Base-by-base conservation (phyloP, 768 basidiomycete genomes). In the Pholiota molesta region DNA sequence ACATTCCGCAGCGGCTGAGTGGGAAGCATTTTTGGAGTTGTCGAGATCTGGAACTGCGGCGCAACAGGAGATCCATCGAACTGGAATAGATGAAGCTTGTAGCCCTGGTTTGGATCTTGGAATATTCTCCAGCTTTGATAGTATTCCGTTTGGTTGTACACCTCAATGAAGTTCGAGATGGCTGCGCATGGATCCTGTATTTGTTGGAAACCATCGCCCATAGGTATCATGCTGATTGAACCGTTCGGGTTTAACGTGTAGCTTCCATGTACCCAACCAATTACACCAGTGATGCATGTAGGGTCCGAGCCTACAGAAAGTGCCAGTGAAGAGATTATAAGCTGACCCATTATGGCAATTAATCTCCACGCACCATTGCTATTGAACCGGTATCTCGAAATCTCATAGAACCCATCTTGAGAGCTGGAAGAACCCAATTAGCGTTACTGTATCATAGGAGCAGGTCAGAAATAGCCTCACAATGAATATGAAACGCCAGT, bases 141-240 rank as follows among this genome's bases (percentile, higher is more conserved):
- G 54, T 86, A 72, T 70, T 94, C 92, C 13, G 87, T 90, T 64
- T 83, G 72, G 77, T 93, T 91, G 83, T 95, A 98, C 51, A 78
- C 72, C 69, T 95, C 88, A 69, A 98, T 86, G 71, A 96, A 90
- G 73, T 95, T 94, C 29, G 95, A 94, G 10, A 84, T 79, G 10
- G 95, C 92, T 0, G 90, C 91, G 70, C 97, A 99, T 0, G 95
- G 90, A 66, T 96, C 91, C 79, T 99, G 95, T 42, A 98, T 83
- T 80, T 97, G 96, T 73, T 97, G 94, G 76, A 86, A 92, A 16
- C 97, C 97, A 72, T 99, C 97, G 17, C 81, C 84, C 64, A 94
- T 83, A 1, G 95, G 92, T 2, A 71, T 76, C 69, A 94, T 77
- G 42, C 83, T 73, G 62, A 99, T 85, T 10, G 94, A 97, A 7